Evolutionary conservation across 2,329 filamentous ascomycete species (phyloP).

Genomic region (Lasiodiplodia citricola): DNA sequence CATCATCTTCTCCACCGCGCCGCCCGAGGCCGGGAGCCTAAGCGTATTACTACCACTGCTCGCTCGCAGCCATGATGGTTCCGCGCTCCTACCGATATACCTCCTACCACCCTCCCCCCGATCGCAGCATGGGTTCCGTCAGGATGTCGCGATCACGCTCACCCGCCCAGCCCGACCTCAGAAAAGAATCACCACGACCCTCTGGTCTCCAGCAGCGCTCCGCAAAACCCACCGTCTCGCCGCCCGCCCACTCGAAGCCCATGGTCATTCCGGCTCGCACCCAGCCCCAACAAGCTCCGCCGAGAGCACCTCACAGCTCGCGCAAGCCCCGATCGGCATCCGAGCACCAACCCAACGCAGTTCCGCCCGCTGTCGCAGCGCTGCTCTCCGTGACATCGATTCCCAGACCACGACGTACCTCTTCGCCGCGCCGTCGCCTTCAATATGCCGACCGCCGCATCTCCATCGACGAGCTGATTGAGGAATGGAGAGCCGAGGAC

Average conservation of each 20-base stretch:
- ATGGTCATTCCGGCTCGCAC: constrained; percentile 49
- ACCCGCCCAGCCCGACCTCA: background rate
- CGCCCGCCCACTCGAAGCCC: constrained; percentile 45
- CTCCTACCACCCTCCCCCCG: constrained; percentile 30
- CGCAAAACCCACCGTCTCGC: constrained; percentile 31
- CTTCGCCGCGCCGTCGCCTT: constrained; percentile 43
- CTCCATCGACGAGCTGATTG: constrained; percentile 63
- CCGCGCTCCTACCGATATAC: constrained; percentile 53
- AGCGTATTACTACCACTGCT: background rate
- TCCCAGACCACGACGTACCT: constrained; percentile 51
- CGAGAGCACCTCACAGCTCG: background rate
- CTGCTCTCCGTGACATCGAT: constrained; percentile 66
- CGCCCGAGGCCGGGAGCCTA: constrained; percentile 14
- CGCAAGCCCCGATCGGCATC: constrained; percentile 31
- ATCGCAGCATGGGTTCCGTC: constrained; percentile 23
- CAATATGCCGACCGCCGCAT: constrained; percentile 49
- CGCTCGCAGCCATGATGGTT: constrained; percentile 47
- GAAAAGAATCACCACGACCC: constrained; percentile 27
- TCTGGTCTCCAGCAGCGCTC: constrained; percentile 12
- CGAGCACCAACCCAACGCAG: constrained; percentile 49
- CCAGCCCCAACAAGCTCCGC: constrained; percentile 26
- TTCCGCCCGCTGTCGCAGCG: constrained; percentile 62
- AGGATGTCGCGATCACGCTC: constrained; percentile 18
- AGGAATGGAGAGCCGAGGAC: constrained; percentile 59
- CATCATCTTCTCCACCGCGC: constrained; percentile 6